Conservation (phyloP, 441 rosid species). For the Adansonia rubrostipa region DNA sequence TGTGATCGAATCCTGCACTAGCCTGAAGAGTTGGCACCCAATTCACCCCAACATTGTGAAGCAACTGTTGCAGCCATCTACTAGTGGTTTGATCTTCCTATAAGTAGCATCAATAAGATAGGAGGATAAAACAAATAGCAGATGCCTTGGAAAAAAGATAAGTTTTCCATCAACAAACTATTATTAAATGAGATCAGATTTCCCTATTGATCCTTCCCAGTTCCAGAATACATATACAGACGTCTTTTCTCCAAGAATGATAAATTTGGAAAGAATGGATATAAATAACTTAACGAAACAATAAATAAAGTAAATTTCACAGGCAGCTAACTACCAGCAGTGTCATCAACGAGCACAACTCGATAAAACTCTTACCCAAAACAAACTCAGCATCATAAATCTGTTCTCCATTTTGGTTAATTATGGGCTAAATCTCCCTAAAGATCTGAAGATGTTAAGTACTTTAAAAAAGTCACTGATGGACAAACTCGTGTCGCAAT, state of each 20-base stretch:
- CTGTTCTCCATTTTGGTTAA: neutral
- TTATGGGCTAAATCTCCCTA: neutral
- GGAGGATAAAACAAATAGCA: neutral
- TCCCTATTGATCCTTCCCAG: neutral
- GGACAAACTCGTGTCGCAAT: neutral
- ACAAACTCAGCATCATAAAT: neutral
- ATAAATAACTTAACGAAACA: no score
- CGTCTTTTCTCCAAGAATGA: neutral
- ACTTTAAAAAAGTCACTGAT: neutral
- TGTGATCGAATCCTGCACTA: slow-evolving; percentile 83
- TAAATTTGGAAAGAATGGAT: no score
- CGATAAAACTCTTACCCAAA: neutral
- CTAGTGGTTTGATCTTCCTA: slow-evolving; percentile 96
- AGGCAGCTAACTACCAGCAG: no score
- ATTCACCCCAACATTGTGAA: slow-evolving; percentile 76
- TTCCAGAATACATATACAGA: neutral
- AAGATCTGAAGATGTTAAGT: neutral
- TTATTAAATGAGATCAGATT: neutral
- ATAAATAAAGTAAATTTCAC: no score
- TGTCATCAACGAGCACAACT: neutral
- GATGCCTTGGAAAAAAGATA: neutral
- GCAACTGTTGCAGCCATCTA: slow-evolving; percentile 96
- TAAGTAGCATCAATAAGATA: slow-evolving; percentile 12
- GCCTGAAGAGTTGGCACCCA: slow-evolving; percentile 74
- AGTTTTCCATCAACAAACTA: neutral